Percentiles rank a stretch among this genome's conserved stretches.
These are phyloP conservation scores for Elymus sibiricus DNA, from an alignment of 176 grass and related monocot genomes.

Conservation along the genomic window DNA sequence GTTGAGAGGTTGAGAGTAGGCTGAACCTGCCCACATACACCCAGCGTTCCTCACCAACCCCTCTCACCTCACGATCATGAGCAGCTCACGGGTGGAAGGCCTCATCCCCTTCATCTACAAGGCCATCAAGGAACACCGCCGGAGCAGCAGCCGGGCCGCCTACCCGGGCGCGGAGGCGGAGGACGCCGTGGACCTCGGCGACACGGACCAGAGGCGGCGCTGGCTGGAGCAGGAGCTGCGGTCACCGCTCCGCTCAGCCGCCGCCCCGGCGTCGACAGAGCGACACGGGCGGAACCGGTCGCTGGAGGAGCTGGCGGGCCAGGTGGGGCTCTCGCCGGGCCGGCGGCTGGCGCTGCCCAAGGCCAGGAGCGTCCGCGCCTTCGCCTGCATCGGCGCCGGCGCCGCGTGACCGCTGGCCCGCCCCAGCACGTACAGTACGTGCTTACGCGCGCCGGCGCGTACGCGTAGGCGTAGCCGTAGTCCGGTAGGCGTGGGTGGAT, in stretches of 20 bases:
- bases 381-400: conserved; percentile 48
- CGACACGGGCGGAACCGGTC: conserved; percentile 33
- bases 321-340: conserved; percentile 32
- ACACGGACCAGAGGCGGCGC: conserved; percentile 41
- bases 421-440: not conserved
- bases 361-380: conserved; percentile 50
- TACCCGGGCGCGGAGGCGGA: not conserved
- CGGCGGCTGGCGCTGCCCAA: conserved; percentile 40
- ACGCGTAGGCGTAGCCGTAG: not conserved
- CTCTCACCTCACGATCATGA: not conserved
- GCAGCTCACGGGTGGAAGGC: conserved; percentile 37
- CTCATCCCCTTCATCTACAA: conserved; percentile 60
- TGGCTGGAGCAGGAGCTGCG: conserved; percentile 44
- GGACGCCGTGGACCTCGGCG: conserved; percentile 33
- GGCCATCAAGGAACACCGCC: conserved; percentile 51
- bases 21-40: not conserved
- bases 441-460: not conserved
- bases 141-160: not conserved
- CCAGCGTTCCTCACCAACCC: conserved; percentile 20
- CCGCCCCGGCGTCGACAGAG: not conserved
- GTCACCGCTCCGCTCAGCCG: conserved; percentile 25
- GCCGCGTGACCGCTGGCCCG: conserved; percentile 3
- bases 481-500: not conserved
- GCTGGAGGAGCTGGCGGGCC: conserved; percentile 43
- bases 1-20: not conserved